Evolutionary conservation across 2,329 filamentous ascomycete genomes (phyloP).

Genomic region (Cladophialophora exuberans): DNA sequence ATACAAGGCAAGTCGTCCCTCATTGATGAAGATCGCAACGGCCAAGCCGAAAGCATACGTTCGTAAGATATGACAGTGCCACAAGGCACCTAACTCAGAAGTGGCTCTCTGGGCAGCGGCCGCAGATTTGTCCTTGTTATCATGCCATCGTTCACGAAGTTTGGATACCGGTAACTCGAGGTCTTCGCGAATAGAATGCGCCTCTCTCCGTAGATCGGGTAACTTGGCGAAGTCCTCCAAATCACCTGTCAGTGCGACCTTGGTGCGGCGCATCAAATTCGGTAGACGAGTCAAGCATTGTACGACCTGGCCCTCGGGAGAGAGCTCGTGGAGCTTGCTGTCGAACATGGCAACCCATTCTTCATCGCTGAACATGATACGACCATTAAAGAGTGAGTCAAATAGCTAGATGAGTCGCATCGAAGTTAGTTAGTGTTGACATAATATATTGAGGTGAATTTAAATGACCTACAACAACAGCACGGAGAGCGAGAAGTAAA

Average conservation of each 20-base stretch:
- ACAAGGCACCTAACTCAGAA: conserved; percentile 5
- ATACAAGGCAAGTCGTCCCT: conserved; percentile 10
- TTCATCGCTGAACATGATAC: conserved; percentile 15
- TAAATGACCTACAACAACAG: conserved; percentile 20
- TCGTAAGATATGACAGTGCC: conserved; percentile 39
- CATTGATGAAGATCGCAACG: conserved; percentile 39
- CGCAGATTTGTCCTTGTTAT: conserved; percentile 1
- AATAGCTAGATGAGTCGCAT: conserved; percentile 13
- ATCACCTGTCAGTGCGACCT: not conserved
- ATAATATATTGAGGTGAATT: too few relatives aligned
- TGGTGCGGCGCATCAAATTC: conserved; percentile 36
- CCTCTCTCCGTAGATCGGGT: not conserved
- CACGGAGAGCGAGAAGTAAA: conserved; percentile 17
- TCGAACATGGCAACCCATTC: conserved; percentile 24
- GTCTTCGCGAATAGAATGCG: conserved; percentile 1
- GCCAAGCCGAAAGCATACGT: conserved; percentile 39
- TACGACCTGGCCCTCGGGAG: conserved; percentile 40
- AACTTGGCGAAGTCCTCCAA: not conserved
- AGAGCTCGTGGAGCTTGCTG: conserved; percentile 36
- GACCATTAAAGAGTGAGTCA: conserved; percentile 21
- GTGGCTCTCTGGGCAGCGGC: not conserved
- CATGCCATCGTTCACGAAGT: conserved; percentile 19
- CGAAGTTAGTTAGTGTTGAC: not conserved
- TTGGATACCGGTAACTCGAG: conserved; percentile 3
- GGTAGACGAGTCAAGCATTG: conserved; percentile 38